These are phyloP conservation scores for Nothomitra cinnamomea DNA, from an alignment of 2,329 filamentous ascomycete species.

Conservation along the genomic window DNA sequence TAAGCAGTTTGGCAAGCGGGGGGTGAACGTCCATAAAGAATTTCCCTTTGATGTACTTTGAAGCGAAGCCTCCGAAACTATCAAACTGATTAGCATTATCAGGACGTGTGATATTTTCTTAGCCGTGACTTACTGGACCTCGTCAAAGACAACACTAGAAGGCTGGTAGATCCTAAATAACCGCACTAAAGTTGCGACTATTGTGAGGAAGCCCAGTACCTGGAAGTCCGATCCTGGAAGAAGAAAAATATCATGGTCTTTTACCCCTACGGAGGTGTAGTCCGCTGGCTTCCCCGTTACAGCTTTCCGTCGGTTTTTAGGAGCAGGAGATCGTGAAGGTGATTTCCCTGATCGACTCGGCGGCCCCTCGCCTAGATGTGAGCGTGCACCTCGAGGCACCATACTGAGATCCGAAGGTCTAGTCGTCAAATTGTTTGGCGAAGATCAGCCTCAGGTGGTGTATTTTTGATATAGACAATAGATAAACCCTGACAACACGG, in stretches of 20 bases:
- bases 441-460: not conserved
- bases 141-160: conserved; percentile 92
- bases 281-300: conserved; percentile 18
- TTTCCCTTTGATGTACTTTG: conserved; percentile 96
- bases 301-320: conserved; percentile 22
- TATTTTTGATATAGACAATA: not conserved
- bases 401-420: not conserved
- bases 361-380: not conserved
- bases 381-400: not conserved
- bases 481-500: not conserved
- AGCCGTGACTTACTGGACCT: conserved; percentile 71
- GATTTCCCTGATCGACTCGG: conserved; percentile 5
- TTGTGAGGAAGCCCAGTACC: conserved; percentile 52
- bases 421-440: not conserved
- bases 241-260: conserved; percentile 81
- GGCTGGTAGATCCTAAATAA: conserved; percentile 94
- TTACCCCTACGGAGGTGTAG: conserved; percentile 37
- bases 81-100: not conserved
- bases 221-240: conserved; percentile 74
- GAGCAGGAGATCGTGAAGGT: conserved; percentile 13
- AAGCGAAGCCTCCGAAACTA: conserved; percentile 94
- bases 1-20: conserved; percentile 87
- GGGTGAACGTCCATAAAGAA: conserved; percentile 99
- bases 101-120: conserved; percentile 10
- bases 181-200: conserved; percentile 63